Conservation (phyloP, 2,329 filamentous ascomycete species). For the Chalara sp. region DNA sequence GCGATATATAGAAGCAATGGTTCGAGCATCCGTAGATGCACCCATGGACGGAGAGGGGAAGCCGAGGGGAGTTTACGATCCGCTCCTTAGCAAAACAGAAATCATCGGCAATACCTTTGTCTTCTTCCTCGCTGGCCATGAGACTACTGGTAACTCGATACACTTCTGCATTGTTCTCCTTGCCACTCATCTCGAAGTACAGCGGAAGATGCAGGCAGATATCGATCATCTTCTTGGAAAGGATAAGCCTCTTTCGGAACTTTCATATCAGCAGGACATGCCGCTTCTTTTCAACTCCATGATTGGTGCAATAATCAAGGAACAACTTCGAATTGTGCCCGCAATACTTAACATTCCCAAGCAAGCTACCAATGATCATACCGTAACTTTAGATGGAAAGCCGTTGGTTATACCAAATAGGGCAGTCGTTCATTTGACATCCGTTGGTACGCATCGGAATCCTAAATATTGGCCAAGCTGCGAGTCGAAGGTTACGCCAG, state of each 20-base stretch:
- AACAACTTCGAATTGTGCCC: conserved; percentile 67
- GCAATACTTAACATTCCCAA: conserved; percentile 70
- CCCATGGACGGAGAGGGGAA: no score
- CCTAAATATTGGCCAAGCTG: conserved; percentile 45
- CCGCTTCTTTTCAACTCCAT: conserved; percentile 61
- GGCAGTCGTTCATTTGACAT: conserved; percentile 37
- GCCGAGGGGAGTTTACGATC: no score
- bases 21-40: no score
- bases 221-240: conserved; percentile 58
- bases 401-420: conserved; percentile 15
- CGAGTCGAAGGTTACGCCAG: conserved; percentile 57
- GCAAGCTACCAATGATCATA: conserved; percentile 47
- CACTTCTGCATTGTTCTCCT: conserved; percentile 66
- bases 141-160: conserved; percentile 70
- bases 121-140: conserved; percentile 68
- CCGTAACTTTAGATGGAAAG: conserved; percentile 34
- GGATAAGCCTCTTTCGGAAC: conserved; percentile 55
- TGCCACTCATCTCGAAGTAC: conserved; percentile 56
- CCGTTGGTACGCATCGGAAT: conserved; percentile 42
- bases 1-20: no score
- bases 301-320: conserved; percentile 70
- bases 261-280: conserved; percentile 58
- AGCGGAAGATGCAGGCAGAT: conserved; percentile 61
- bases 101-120: conserved; percentile 68
- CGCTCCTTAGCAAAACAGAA: conserved; percentile 35